Base-by-base conservation (phyloP, 768 basidiomycete species). In the Lactarius sanguifluus region DNA sequence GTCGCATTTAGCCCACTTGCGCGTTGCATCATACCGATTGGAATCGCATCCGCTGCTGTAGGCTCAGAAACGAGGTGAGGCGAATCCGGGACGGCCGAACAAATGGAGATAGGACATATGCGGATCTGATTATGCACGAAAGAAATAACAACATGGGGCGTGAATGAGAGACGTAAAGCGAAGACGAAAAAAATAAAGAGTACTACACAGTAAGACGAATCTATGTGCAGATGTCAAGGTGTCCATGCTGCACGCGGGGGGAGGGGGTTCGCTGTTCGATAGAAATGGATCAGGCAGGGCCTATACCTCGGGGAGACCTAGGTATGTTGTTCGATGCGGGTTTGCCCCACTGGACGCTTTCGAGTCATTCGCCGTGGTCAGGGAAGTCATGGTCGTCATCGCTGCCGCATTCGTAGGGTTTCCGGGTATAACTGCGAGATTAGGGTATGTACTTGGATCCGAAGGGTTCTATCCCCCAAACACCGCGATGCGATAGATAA, bases 401-500 rank as follows among this genome's bases (percentile, higher is more conserved):
- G 57, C 57, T 12, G 30, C 55, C 30, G 32, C 30, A 20, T 1
- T 28, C 9, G 18, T 8, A 54, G 3, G 15, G 2, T 8, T 7
- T n/a, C 2, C 40, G 10, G 55, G 28, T 6, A 63, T 43, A 4
- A 2, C 20, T n/a, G 3, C 12, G 30, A 36, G 12, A 15, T 34
- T 28, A 3, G 62, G 62, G 28, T 56, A 57, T 28, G 62, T 63
- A 1, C 55, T 63, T 5, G 62, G 62, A 40, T 63, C 62, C 40
- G 41, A 34, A 40, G 62, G 62, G 50, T 63, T 12, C 62, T 63
- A 38, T 57, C 8, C 7, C 16, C 3, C 5, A 16, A 23, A 57
- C 4, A 54, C 30, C 59, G 30, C 32, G 25, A 30, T 25, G 47
- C 23, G 34, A 8, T 28, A 56, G 28, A 16, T 25, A 18, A 8